phyloP scores from a whole-genome alignment of 2,329 filamentous ascomycete genomes.

The Phyllosticta ampelicida region DNA sequence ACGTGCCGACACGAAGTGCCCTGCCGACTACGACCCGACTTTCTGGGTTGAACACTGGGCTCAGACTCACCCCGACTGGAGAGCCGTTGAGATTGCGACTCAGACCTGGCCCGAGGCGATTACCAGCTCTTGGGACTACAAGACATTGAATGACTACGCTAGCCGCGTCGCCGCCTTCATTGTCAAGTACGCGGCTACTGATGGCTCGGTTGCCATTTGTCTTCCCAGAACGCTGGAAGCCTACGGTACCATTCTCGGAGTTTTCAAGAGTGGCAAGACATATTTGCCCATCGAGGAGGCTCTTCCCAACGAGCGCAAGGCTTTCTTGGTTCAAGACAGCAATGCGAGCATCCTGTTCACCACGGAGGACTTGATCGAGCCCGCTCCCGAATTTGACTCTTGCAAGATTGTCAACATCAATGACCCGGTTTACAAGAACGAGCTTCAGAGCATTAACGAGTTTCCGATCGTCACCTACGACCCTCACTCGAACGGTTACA shows the following conservation, averaged over 20 bases:
- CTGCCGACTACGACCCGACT: constrained; percentile 52
- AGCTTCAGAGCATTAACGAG: neutral
- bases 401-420: constrained; percentile 13
- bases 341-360: constrained; percentile 8
- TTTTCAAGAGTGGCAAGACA: constrained; percentile 27
- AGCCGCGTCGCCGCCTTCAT: constrained; percentile 24
- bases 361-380: constrained; percentile 9
- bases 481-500: constrained; percentile 1
- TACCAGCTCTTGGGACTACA: constrained; percentile 36
- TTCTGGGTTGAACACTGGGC: constrained; percentile 60
- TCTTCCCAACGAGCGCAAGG: constrained; percentile 21
- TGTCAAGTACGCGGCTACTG: constrained; percentile 28
- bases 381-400: constrained; percentile 15
- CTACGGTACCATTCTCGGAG: constrained; percentile 48
- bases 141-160: constrained; percentile 3
- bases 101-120: constrained; percentile 35
- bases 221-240: constrained; percentile 72
- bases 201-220: constrained; percentile 54
- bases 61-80: constrained; percentile 41
- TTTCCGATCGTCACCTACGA: neutral
- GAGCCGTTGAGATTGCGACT: constrained; percentile 56
- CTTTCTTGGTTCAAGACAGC: constrained; percentile 24
- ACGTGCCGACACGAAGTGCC: constrained; percentile 42
- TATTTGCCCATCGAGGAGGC: constrained; percentile 30
- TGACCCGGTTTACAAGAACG: neutral